These are phyloP conservation scores for Leccinum broughii DNA, from an alignment of 768 basidiomycete genomes.

Conservation along the genomic window DNA sequence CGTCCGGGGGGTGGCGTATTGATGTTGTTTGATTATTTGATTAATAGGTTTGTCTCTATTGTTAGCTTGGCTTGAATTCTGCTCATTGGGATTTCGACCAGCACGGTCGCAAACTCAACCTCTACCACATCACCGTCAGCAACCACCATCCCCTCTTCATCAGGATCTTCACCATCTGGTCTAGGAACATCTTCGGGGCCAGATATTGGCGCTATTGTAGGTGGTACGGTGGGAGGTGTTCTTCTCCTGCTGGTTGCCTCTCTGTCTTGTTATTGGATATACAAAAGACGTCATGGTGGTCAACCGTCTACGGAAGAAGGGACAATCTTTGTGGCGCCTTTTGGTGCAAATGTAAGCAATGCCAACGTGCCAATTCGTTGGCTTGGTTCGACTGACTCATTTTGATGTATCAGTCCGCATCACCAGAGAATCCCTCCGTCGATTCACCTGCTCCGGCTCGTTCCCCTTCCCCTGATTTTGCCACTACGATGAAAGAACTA, in stretches of 20 bases:
- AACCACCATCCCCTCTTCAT: too few species aligned
- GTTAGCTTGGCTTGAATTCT: not conserved
- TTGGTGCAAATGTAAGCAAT: not conserved
- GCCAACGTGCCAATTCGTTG: not conserved
- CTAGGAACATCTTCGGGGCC: not conserved
- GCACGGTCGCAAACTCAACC: not conserved
- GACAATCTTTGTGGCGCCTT: not conserved
- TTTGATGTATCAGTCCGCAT: not conserved
- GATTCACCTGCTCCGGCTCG: too few species aligned
- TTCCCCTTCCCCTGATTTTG: not conserved
- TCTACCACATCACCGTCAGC: too few species aligned
- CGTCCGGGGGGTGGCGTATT: not conserved
- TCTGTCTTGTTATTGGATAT: not conserved
- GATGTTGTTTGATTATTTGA: constrained; percentile 20
- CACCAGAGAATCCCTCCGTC: too few species aligned
- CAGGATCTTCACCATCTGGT: too few species aligned
- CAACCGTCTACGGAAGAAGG: not conserved
- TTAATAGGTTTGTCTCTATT: constrained; percentile 10
- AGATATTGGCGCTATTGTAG: constrained; percentile 6
- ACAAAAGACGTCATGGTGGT: not conserved
- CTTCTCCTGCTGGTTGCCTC: not conserved
- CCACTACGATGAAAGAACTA: not conserved
- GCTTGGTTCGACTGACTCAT: not conserved
- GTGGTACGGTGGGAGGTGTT: constrained; percentile 10
- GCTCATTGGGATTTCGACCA: constrained; percentile 2